Conservation (phyloP, 352 stramenopile genomes). For the Pythium vanterpoolii region DNA sequence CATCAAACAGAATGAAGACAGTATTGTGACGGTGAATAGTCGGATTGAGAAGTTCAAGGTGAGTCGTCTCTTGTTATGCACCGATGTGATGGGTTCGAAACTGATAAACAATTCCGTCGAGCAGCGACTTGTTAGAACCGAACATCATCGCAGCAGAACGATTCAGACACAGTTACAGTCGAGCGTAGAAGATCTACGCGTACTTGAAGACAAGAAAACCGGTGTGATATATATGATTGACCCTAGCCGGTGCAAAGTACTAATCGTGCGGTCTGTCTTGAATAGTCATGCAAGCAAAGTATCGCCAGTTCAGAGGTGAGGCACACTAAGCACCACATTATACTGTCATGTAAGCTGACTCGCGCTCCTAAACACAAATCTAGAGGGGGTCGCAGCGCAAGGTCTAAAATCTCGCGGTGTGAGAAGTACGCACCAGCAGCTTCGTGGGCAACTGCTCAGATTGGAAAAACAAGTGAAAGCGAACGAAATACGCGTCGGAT, state of each 20-base stretch:
- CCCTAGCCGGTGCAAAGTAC: not conserved
- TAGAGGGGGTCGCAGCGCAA: not conserved
- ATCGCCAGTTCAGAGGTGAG: slow-evolving; percentile 14
- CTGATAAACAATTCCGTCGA: not conserved
- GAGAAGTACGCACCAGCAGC: not conserved
- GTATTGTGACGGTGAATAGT: slow-evolving; percentile 34
- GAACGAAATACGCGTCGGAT: not conserved
- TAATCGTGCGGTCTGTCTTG: not conserved
- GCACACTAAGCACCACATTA: not conserved
- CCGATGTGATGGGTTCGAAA: not conserved
- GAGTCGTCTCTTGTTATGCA: not conserved
- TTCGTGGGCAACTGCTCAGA: not conserved
- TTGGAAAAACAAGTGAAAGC: not conserved
- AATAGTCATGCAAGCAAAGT: slow-evolving; percentile 43
- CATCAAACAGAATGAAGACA: slow-evolving; percentile 65
- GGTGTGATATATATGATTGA: slow-evolving; percentile 21
- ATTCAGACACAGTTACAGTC: slow-evolving; percentile 26
- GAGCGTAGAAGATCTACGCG: slow-evolving; percentile 33
- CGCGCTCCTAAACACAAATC: not conserved
- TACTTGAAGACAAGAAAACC: slow-evolving; percentile 41
- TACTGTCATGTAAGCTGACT: not conserved
- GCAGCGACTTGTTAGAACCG: slow-evolving; percentile 40
- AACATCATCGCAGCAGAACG: slow-evolving; percentile 37
- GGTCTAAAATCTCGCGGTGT: not conserved
- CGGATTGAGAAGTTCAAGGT: slow-evolving; percentile 62